Conservation (phyloP, 371 early-diverging fungal genomes). For the Mucor indicus region DNA sequence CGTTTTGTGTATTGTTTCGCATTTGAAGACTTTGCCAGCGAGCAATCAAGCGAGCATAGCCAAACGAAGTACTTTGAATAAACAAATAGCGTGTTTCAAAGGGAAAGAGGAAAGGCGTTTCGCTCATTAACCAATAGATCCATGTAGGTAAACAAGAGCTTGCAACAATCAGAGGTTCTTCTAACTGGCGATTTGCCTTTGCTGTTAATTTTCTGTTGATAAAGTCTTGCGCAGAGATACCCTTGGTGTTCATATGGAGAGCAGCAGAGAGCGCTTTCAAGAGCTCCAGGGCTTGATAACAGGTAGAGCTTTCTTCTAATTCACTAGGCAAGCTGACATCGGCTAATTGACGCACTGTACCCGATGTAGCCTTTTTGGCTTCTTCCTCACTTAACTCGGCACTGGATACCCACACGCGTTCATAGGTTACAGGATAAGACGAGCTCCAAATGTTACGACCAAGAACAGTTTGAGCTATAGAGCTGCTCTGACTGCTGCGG, state of each 20-base stretch:
- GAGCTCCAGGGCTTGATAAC: constrained; percentile 49
- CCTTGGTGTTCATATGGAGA: constrained; percentile 11
- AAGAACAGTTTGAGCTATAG: background rate
- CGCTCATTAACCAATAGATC: constrained; percentile 62
- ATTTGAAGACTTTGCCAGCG: constrained; percentile 56
- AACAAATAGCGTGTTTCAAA: constrained; percentile 80
- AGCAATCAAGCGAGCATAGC: constrained; percentile 74
- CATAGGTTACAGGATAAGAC: constrained; percentile 55
- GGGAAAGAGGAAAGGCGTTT: constrained; percentile 80
- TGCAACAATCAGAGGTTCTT: constrained; percentile 86
- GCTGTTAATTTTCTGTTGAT: constrained; percentile 78
- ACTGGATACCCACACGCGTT: constrained; percentile 27
- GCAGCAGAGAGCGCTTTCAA: constrained; percentile 41
- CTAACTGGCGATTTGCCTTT: constrained; percentile 81
- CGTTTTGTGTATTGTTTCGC: constrained; percentile 34
- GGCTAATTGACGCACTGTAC: constrained; percentile 11
- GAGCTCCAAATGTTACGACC: constrained; percentile 47
- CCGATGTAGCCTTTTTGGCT: constrained; percentile 4
- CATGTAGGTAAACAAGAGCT: constrained; percentile 79
- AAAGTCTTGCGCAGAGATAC: constrained; percentile 56
- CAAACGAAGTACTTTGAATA: constrained; percentile 83
- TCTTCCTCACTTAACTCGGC: constrained; percentile 7
- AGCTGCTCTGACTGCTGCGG: background rate
- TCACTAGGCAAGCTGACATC: constrained; percentile 18
- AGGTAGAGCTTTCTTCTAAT: constrained; percentile 20